These are phyloP conservation scores for Phialophora macrospora DNA, from an alignment of 2,329 filamentous ascomycete species.

Conservation along the genomic window DNA sequence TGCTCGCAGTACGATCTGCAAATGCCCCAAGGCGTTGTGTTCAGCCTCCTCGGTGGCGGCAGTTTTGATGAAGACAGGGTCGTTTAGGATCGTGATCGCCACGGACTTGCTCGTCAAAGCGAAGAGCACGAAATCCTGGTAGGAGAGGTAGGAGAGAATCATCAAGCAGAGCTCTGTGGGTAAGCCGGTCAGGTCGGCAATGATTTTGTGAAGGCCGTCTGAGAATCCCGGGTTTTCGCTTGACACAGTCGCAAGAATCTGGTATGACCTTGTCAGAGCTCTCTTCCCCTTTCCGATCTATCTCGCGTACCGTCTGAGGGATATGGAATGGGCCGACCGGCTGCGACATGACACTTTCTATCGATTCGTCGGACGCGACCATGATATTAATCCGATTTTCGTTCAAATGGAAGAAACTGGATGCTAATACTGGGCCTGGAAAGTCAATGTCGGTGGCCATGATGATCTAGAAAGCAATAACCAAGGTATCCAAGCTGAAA, in stretches of 20 bases:
- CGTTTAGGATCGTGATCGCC: constrained; percentile 2
- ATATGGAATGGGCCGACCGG: constrained; percentile 7
- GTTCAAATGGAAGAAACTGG: not conserved
- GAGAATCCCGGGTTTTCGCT: not conserved
- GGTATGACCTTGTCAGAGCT: not conserved
- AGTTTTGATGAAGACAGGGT: not conserved
- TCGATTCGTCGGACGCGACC: not conserved
- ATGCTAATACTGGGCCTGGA: not conserved
- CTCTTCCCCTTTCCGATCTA: not conserved
- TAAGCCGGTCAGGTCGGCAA: constrained; percentile 1
- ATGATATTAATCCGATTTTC: not conserved
- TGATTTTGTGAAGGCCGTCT: not conserved
- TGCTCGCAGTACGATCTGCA: not conserved
- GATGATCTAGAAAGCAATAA: not conserved
- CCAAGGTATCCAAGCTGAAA: not conserved
- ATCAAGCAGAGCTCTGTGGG: not conserved
- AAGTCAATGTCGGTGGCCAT: not conserved
- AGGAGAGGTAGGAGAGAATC: not conserved
- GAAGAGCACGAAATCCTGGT: constrained; percentile 5
- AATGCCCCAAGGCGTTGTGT: constrained; percentile 4
- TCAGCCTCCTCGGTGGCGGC: constrained; percentile 2
- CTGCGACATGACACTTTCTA: not conserved
- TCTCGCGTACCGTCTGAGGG: not conserved
- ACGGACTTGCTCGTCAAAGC: constrained; percentile 12
- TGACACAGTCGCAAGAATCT: not conserved